Conservation (phyloP, 768 basidiomycete genomes). For the Leccinum olivaceopallidum region DNA sequence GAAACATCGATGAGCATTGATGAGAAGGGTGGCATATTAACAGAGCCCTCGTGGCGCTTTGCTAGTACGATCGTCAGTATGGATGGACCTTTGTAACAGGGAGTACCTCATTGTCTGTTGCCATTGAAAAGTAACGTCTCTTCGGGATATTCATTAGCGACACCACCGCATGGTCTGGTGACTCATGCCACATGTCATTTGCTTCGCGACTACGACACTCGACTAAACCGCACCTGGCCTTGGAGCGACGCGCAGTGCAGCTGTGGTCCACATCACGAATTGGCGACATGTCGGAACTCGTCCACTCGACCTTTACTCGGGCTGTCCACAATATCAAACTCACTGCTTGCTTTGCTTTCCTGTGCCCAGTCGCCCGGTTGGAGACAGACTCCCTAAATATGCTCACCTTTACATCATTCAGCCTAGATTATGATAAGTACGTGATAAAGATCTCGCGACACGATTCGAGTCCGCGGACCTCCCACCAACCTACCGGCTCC, state of each 20-base stretch:
- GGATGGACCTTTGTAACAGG: constrained; percentile 31
- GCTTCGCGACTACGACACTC: background rate
- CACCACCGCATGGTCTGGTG: background rate
- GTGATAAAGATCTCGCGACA: background rate
- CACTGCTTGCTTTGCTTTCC: background rate
- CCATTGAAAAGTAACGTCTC: background rate
- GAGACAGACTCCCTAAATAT: background rate
- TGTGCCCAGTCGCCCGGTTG: background rate
- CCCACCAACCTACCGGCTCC: background rate
- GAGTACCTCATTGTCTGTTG: background rate
- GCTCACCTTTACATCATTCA: background rate
- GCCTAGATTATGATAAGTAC: background rate
- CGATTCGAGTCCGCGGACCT: background rate
- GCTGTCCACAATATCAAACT: background rate
- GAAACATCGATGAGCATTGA: constrained; percentile 28
- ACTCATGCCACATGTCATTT: background rate
- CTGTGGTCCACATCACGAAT: background rate
- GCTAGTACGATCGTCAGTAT: constrained; percentile 40
- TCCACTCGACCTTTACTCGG: background rate
- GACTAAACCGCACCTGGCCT: background rate
- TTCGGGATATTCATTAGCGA: background rate
- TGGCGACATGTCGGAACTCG: background rate
- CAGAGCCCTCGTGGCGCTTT: constrained; percentile 35
- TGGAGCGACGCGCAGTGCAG: background rate
- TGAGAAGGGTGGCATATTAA: constrained; percentile 26